Conservation (phyloP, 2,329 filamentous ascomycete species). For the Daldinia sp. region DNA sequence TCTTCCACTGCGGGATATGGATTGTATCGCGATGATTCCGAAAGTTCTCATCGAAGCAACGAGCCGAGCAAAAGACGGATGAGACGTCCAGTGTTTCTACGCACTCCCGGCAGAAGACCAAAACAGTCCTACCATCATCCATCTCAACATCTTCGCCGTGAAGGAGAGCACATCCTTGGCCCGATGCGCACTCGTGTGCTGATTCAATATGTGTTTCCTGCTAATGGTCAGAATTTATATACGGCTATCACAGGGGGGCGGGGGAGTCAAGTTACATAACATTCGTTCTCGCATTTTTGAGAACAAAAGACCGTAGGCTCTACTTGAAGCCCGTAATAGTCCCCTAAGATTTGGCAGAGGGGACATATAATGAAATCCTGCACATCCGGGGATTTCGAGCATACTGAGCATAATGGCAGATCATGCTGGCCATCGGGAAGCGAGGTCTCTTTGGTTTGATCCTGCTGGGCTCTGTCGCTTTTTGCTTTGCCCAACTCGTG, state of each 20-base stretch:
- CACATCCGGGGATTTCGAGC: constrained; percentile 47
- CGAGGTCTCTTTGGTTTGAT: constrained; percentile 50
- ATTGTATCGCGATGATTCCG: constrained; percentile 50
- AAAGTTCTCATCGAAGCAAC: constrained; percentile 55
- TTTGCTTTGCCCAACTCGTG: constrained; percentile 46
- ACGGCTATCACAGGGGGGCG: neutral
- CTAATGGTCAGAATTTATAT: constrained; percentile 38
- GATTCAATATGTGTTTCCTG: constrained; percentile 52
- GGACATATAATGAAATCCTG: constrained; percentile 54
- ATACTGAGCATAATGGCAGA: constrained; percentile 53
- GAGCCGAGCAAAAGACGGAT: constrained; percentile 53
- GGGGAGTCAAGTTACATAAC: constrained; percentile 50
- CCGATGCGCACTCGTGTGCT: constrained; percentile 54
- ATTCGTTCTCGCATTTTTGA: constrained; percentile 51
- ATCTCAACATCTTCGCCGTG: constrained; percentile 53
- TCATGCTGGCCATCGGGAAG: constrained; percentile 47
- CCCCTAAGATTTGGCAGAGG: constrained; percentile 54
- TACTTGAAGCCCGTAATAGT: constrained; percentile 48
- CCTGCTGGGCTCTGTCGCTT: constrained; percentile 50
- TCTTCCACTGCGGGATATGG: constrained; percentile 45
- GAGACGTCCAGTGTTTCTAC: constrained; percentile 48
- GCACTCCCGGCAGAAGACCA: constrained; percentile 55
- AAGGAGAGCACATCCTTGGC: constrained; percentile 51
- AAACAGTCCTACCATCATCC: constrained; percentile 44
- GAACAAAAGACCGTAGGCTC: constrained; percentile 57